These are phyloP conservation scores for Colletotrichum magnum DNA, from an alignment of 2,329 filamentous ascomycete species.

Conservation along the genomic window DNA sequence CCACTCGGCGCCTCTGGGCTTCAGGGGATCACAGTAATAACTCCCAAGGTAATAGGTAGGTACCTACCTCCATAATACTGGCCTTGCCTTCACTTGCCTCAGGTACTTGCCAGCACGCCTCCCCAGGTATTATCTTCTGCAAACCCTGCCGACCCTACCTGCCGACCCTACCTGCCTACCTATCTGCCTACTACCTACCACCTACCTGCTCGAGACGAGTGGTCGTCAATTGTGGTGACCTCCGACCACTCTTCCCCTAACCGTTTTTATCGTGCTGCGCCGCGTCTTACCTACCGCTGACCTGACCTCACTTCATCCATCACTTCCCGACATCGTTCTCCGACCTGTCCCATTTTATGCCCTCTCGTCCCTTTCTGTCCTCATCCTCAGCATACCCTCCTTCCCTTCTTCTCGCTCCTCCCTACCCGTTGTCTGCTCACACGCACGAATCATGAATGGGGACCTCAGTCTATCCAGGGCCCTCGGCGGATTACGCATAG, in stretches of 20 bases:
- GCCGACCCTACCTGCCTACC: not conserved
- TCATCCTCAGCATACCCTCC: not conserved
- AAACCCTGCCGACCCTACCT: not conserved
- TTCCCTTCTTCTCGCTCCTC: not conserved
- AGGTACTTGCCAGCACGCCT: too few species aligned
- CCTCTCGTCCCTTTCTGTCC: not conserved
- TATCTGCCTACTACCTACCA: not conserved
- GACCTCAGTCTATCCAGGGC: constrained; percentile 94
- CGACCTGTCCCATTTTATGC: not conserved
- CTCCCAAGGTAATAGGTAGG: too few species aligned
- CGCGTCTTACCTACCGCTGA: constrained; percentile 19
- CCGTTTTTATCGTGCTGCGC: constrained; percentile 30
- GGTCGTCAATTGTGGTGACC: constrained; percentile 18
- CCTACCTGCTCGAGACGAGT: constrained; percentile 15
- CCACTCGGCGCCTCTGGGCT: too few species aligned
- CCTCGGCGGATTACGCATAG: constrained; percentile 94
- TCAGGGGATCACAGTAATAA: too few species aligned
- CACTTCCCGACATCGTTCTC: constrained; percentile 20
- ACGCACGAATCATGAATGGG: constrained; percentile 79
- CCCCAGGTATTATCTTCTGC: not conserved
- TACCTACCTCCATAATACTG: too few species aligned
- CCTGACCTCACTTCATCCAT: constrained; percentile 20
- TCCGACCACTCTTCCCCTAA: constrained; percentile 23
- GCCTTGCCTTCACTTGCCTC: too few species aligned
- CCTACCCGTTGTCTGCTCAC: constrained; percentile 15